Evolutionary conservation across 1,139 yeast genomes (phyloP), one percentile per base, ranked within the genome.

Genomic region (Schwanniomyces etchellsii): DNA sequence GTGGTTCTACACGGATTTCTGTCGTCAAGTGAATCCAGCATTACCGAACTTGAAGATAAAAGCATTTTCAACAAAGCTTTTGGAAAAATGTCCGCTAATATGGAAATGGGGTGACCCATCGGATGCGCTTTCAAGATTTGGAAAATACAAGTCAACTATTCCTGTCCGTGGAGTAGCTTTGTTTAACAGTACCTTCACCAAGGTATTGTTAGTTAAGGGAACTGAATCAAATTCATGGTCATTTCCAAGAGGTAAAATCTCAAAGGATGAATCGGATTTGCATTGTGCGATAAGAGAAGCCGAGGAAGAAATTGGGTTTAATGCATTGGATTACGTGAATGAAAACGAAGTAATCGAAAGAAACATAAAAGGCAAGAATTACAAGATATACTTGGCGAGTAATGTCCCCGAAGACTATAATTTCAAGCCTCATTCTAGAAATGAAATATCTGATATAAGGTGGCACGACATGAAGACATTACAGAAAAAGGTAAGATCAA

Each of bases 81-180:
- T 88, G 47, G 77, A 77, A 39, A 74, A 79, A 35, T 86, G 95
- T 47, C 97, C 98, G 2, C 55, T 83, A 33, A 71, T 91, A 32
- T 83, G 93, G 89, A 76, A 79, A 52, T 85, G 94, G 84, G 83
- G 84, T 4, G 78, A 79, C 43, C 85, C 89, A 1, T 69, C 74
- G 20, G 81, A 81, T 40, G 94, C 93, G 1, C 55, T 84, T 32
- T 67, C 79, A 22, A 67, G 77, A 43, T 93, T 93, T 54, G 84
- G 89, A 21, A 76, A 74, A 48, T 93, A 93, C 57, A 93, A 93
- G 57, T 76, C 81, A 22, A 77, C 84, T 4, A 91, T 93, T 34
- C 99, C 99, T 0, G 99, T 93, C 1, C 70, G 99, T 47, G 99
- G 99, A 15, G 93, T 93, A 31, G 96, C 96, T 10, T 66, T 93